A percentile compares a stretch with the other conserved stretches of the same genome.
Evolutionary conservation across 1,284 basidiomycete genomes (phyloP).

Genomic region (Heterobasidion annosum): DNA sequence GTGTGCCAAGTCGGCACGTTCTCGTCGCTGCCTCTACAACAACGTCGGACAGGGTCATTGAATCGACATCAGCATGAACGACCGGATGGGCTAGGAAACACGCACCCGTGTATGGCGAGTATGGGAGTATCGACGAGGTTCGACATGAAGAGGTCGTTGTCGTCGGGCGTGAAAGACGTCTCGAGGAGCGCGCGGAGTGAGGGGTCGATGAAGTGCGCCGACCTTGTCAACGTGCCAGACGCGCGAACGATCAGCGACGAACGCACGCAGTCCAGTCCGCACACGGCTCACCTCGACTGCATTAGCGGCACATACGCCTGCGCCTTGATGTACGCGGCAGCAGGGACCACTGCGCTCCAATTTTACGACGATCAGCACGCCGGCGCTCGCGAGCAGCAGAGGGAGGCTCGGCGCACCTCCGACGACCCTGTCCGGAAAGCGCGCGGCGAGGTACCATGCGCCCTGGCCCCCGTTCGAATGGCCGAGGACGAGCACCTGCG

Average conservation of each 20-base stretch:
- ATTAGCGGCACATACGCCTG: constrained; percentile 75
- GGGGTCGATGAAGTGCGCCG: constrained; percentile 75
- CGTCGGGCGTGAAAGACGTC: constrained; percentile 68
- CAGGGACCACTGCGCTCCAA: constrained; percentile 46
- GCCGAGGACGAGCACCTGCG: constrained; percentile 59
- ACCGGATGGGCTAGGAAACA: background rate
- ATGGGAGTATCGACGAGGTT: constrained; percentile 67
- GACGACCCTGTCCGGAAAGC: constrained; percentile 70
- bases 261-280: too few relatives aligned
- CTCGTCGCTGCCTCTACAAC: constrained; percentile 54
- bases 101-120: constrained; percentile 72
- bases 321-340: constrained; percentile 76
- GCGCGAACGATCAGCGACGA: background rate
- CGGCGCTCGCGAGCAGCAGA: background rate
- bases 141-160: constrained; percentile 79
- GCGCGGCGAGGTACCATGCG: constrained; percentile 68
- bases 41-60: background rate
- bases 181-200: constrained; percentile 61
- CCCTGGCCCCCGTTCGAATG: constrained; percentile 95
- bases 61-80: background rate
- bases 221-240: constrained; percentile 20
- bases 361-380: constrained; percentile 7
- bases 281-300: constrained; percentile 43
- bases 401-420: constrained; percentile 35
- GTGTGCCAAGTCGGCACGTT: constrained; percentile 82